phyloP scores from a whole-genome alignment of 768 basidiomycete species.

The Macrolepiota dolichaula region DNA sequence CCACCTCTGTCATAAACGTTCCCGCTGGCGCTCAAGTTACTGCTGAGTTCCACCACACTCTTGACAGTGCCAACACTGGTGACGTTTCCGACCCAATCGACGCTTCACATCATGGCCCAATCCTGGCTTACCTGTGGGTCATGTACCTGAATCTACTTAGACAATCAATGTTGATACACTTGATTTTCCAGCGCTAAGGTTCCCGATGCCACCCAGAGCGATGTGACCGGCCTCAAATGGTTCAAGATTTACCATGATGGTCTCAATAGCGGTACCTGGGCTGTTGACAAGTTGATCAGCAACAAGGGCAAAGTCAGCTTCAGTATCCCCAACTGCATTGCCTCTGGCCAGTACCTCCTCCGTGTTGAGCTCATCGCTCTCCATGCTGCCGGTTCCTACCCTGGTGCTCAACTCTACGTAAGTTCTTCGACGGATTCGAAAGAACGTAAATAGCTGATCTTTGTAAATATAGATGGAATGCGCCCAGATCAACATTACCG shows the following conservation, averaged over 20 bases:
- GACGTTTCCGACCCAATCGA: conserved; percentile 47
- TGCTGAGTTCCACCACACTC: conserved; percentile 49
- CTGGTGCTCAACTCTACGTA: conserved; percentile 56
- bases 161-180: neutral
- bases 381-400: conserved; percentile 36
- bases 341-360: conserved; percentile 46
- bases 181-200: conserved; percentile 37
- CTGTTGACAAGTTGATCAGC: conserved; percentile 39
- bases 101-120: conserved; percentile 47
- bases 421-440: conserved; percentile 13
- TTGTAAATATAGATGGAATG: conserved; percentile 38
- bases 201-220: conserved; percentile 39
- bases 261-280: conserved; percentile 38
- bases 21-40: conserved; percentile 31
- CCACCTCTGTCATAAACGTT: conserved; percentile 20
- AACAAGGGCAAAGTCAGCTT: conserved; percentile 51
- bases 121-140: conserved; percentile 46
- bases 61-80: conserved; percentile 36
- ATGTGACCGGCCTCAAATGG: conserved; percentile 49
- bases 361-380: conserved; percentile 48
- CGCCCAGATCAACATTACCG: conserved; percentile 43
- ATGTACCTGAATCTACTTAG: neutral
- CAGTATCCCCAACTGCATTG: conserved; percentile 42
- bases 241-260: conserved; percentile 55
- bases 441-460: conserved; percentile 11